Base-by-base conservation (phyloP, 2,329 filamentous ascomycete genomes). In the Meredithiella fracta region DNA sequence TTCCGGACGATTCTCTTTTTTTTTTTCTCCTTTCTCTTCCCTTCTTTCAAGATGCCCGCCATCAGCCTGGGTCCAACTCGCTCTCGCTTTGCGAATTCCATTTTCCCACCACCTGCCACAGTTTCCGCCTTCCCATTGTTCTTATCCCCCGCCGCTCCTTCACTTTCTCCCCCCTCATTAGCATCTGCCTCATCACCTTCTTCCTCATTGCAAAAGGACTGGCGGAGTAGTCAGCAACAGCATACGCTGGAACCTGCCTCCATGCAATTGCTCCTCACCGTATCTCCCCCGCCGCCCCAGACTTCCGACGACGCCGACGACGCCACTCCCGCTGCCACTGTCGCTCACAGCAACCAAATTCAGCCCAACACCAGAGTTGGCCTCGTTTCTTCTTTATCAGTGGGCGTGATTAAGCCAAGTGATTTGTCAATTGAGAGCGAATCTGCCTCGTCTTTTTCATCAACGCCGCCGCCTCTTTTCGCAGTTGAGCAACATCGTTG, bases 321-420 rank as follows among this genome's bases (percentile, higher is more conserved):
- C 50, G 31, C 50, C 50, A 38, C 26, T 52, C 17, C 49, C 15
- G 50, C 15, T 29, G 29, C 50, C 50, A 52, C 50, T 38, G 31
- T 52, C 34, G 31, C 31, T 52, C 15, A 17, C 31, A 25, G 38
- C 31, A 22, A 37, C 31, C 50, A 40, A 14, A 49, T 49, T 20
- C 6, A 49, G 22, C 17, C 44, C 44, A 49, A 25, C 23, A 14
- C 17, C 4, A 20, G 9, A 15, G 14, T 44, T 17, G 40, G 8
- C 17, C 11, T 3, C 44, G 11, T 25, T 14, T 14, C 17, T 23
- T 29, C 44, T 47, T 47, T 20, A n/a, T 49, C 44, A 25, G 15
- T 14, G 23, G 11, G 3, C 23, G 11, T 26, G 11, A 15, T 25
- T 49, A n/a, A 15, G 11, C 6, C 44, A n/a, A n/a, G n/a, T 25